Base-by-base conservation (phyloP, 768 basidiomycete species). In the Tylopilus subfusipes region DNA sequence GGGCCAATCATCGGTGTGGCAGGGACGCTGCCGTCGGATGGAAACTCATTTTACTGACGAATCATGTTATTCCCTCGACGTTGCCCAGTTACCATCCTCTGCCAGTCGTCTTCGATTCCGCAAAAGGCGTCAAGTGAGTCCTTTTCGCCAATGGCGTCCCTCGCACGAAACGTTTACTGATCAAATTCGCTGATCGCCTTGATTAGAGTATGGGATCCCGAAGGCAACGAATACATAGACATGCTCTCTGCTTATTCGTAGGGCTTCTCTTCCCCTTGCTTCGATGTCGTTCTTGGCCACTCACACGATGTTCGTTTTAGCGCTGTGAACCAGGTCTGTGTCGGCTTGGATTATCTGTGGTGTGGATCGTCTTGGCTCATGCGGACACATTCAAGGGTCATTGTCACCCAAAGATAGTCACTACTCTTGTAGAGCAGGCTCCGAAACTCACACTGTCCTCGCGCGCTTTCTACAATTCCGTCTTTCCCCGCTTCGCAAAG, bases 201-300 rank as follows among this genome's bases (percentile, higher is more conserved):
- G 12, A 36, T 36, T 27, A 83, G 83, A 61, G 92, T 93, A 69
- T 96, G 91, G 90, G 95, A 97, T 68, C 90, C 88, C 4, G 94
- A 96, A 78, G 95, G 94, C 58, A 86, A 82, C 48, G 89, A 94
- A 67, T 99, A 97, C 74, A 93, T 98, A 58, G 97, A 99, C 67
- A 97, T 98, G 91, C 79, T 99, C 19, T 91, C 92, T 42, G 97
- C 97, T 27, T 98, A 98, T 75, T 95, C 92, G 91, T 95, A 48
- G 29, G 76, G 87, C 76, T 18, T 54, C 53, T 42, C 44, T 40
- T 36, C 34, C 25, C 18, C 25, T 50, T 40, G 24, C 45, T 30
- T 63, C 18, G 12, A n/a, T 13, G 25, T 31, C 3, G 43, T 33
- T 14, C 56, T 45, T 42, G 48, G 40, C 5, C 10, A 38, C 56